Base-by-base conservation (phyloP, 2,329 filamentous ascomycete genomes). In the Pseudopithomyces chartarum region DNA sequence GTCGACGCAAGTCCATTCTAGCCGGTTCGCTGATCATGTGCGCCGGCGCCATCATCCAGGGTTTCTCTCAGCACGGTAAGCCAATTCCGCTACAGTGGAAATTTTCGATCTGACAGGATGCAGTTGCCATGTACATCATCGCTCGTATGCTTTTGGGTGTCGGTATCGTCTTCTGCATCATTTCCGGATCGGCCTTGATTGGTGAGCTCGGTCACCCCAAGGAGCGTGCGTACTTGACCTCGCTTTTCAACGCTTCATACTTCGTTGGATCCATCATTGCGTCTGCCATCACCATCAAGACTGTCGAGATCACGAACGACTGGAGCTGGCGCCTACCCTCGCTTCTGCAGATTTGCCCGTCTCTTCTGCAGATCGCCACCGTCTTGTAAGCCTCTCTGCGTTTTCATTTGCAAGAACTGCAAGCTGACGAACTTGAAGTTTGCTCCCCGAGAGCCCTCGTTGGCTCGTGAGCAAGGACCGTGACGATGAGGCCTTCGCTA, bases 201-300 rank as follows among this genome's bases (percentile, higher is more conserved):
- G 85, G 84, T 71, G 85, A 87, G 66, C 74, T 87, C 23, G 84
- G 80, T 1, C 82, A 87, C 64, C 85, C 85, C 2, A 87, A 85
- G 66, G 84, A 87, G 69, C 82, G 85, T 58, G 78, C 84, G 0
- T 76, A 83, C n/a, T 63, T 87, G 52, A 87, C 84, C 1, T 85
- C 84, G 6, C 74, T 86, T 1, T 87, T 87, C 78, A 87, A 87
- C 63, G 81, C 84, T 1, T 84, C 81, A 1, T 85, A 84, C 68
- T 86, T 84, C 58, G 74, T 85, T 56, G 83, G 84, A 23, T 56
- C 72, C 33, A 84, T 85, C 43, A 62, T 70, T 33, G 72, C 83
- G 0, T 80, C 82, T 1, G 79, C 75, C 20, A 80, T 84, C 22
- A 79, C 81, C 0, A 80, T 83, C 52, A 78, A 79, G 22, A 85